Evolutionary conservation across 139 green algal species (phyloP), one percentile per base, ranked within the genome.

Genomic region (Pseudopediastrum boryanum): DNA sequence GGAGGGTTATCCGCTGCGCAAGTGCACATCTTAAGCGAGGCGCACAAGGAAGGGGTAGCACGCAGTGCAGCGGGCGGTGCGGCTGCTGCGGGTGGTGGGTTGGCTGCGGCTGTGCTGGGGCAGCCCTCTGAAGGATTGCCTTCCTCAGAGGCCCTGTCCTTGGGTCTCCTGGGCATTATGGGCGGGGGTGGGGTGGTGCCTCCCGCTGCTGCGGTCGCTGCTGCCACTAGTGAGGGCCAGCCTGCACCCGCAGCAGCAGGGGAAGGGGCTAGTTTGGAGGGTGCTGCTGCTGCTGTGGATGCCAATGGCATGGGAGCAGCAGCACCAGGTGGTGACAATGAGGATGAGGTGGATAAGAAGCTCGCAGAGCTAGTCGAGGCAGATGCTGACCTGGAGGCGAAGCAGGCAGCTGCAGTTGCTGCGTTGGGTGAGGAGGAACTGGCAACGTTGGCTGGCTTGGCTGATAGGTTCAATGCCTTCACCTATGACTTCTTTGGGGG

Each of bases 401-500:
- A 73, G 62, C 44, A 62, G 27, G 43, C 31, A 16, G 16, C 62
- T 21, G 35, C 21, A 4, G 46, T 8, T 21, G 25, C 13, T 27
- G 25, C 33, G 10, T 36, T 72, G 21, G 74, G 73, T 12, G 39
- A 59, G 33, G 12, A n/a, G n/a, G n/a, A n/a, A n/a, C n/a, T 78
- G 56, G 71, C 71, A 5, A 69, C n/a, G n/a, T n/a, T 74, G 61
- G 38, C 74, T 16, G 56, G 58, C 39, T 38, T 31, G 13, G 35
- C 62, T 27, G 61, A 62, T 31, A 62, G 62, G 41, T 81, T 81
- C 62, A 81, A 81, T 52, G 74, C 74, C 2, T 74, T 81, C 46
- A 81, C 62, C 19, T 81, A 81, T 39, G 74, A 51, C 44, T 81
- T 81, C 46, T 81, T 81, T 31, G 62, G 3, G 7, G 62, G 4